phyloP scores from a whole-genome alignment of 2,329 filamentous ascomycete genomes.

The Penicillium sp. region DNA sequence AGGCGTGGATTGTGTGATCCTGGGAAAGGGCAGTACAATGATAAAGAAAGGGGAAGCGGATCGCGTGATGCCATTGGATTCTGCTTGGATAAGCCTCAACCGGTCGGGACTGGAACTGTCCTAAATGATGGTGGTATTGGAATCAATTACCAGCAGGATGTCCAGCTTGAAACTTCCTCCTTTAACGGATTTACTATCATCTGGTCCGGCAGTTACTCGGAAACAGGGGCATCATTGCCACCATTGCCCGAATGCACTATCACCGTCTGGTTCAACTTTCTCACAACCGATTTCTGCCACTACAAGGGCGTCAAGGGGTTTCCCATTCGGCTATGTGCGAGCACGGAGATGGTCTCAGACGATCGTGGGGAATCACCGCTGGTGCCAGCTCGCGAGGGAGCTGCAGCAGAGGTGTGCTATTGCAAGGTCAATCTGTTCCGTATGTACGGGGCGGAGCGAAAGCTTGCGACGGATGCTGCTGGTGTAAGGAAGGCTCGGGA shows the following conservation, averaged over 20 bases:
- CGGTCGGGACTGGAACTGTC: no score
- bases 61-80: no score
- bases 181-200: no score
- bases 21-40: slow-evolving; percentile 73
- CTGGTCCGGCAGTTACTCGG: no score
- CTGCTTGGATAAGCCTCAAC: no score
- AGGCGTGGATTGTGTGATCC: slow-evolving; percentile 68
- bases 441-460: slow-evolving; percentile 88
- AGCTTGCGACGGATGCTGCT: slow-evolving; percentile 62
- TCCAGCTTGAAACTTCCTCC: no score
- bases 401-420: slow-evolving; percentile 66
- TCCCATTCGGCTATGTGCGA: slow-evolving; percentile 83
- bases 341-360: slow-evolving; percentile 63
- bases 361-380: no score
- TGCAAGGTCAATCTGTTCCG: slow-evolving; percentile 95
- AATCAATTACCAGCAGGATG: no score
- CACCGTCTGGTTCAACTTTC: slow-evolving; percentile 89
- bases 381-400: neutral
- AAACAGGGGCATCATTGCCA: slow-evolving; percentile 29
- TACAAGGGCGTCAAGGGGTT: slow-evolving; percentile 96
- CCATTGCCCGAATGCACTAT: slow-evolving; percentile 66
- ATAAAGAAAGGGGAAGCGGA: no score
- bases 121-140: no score
- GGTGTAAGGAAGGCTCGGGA: neutral
- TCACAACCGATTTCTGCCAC: slow-evolving; percentile 94